Conservation (phyloP, 2,329 filamentous ascomycete species). For the Cladosporium phlei region DNA sequence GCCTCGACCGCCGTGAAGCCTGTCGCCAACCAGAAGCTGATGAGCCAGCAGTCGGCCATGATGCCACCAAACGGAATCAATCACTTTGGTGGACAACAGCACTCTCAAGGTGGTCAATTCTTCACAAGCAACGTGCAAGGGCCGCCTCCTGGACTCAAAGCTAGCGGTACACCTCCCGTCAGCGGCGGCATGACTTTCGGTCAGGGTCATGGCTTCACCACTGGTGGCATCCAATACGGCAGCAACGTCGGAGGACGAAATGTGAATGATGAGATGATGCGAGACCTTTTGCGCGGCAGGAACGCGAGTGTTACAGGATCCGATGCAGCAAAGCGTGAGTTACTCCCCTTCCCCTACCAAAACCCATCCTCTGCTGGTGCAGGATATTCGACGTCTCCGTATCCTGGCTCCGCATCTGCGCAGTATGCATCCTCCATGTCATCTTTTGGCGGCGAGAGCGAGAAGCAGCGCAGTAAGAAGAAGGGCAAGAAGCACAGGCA, state of each 20-base stretch:
- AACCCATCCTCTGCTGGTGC: conserved; percentile 9
- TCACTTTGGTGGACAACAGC: conserved; percentile 52
- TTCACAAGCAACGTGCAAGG: conserved; percentile 84
- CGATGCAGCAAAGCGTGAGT: conserved; percentile 47
- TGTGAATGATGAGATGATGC: conserved; percentile 67
- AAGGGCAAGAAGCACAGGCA: conserved; percentile 99
- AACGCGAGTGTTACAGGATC: conserved; percentile 39
- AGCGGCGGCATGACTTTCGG: conserved; percentile 78
- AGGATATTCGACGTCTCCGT: conserved; percentile 3
- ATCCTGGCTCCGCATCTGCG: conserved; percentile 7
- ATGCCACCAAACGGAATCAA: conserved; percentile 53
- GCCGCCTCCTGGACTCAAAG: conserved; percentile 91
- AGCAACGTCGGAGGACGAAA: conserved; percentile 58
- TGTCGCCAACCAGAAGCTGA: conserved; percentile 70
- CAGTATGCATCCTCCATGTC: conserved; percentile 12
- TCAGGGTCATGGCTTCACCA: conserved; percentile 79
- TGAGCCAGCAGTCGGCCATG: conserved; percentile 84
- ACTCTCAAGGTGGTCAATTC: conserved; percentile 59
- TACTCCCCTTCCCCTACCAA: conserved; percentile 24
- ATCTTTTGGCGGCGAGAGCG: conserved; percentile 25
- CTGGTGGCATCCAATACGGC: conserved; percentile 59
- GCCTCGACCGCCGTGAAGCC: conserved; percentile 64
- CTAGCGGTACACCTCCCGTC: conserved; percentile 85
- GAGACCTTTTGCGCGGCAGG: conserved; percentile 66
- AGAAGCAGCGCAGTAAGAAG: conserved; percentile 76